phyloP scores from a whole-genome alignment of 2,329 filamentous ascomycete species.

The Paecilomyces sp. region DNA sequence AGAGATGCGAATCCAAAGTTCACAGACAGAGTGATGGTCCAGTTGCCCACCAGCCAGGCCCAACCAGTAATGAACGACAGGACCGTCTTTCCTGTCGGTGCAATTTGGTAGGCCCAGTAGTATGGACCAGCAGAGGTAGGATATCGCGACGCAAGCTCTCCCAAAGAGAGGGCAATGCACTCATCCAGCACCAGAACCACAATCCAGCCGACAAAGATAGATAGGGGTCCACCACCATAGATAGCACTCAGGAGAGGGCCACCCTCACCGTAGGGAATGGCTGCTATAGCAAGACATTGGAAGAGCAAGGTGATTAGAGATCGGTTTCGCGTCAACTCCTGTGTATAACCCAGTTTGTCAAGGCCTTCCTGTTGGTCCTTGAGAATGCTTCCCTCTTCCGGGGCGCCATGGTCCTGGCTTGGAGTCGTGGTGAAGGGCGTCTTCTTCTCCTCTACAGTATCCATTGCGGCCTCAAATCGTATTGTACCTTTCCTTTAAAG shows the following conservation, averaged over 20 bases:
- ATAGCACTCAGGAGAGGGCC: constrained; percentile 34
- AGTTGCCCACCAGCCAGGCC: constrained; percentile 48
- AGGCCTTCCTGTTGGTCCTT: constrained; percentile 25
- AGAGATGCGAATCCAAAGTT: constrained; percentile 52
- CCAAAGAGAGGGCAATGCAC: constrained; percentile 45
- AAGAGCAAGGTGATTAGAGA: constrained; percentile 56
- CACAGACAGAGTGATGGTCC: constrained; percentile 47
- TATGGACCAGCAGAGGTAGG: constrained; percentile 48
- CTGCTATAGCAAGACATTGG: constrained; percentile 54
- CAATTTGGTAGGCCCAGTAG: constrained; percentile 49
- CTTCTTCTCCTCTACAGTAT: background rate
- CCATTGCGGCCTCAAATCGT: background rate
- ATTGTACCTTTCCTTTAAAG: background rate
- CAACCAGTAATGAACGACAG: constrained; percentile 49
- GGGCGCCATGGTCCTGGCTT: background rate
- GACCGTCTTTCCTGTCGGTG: constrained; percentile 32
- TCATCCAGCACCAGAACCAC: constrained; percentile 48
- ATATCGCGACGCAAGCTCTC: constrained; percentile 46
- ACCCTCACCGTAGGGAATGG: constrained; percentile 49
- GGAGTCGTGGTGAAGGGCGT: background rate
- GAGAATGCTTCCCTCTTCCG: constrained; percentile 12
- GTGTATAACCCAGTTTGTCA: constrained; percentile 49
- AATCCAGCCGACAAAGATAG: constrained; percentile 53
- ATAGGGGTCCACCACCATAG: constrained; percentile 43
- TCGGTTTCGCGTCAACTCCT: constrained; percentile 51